Conservation (phyloP, 805 yeast species). For the Limtongia smithiae region DNA sequence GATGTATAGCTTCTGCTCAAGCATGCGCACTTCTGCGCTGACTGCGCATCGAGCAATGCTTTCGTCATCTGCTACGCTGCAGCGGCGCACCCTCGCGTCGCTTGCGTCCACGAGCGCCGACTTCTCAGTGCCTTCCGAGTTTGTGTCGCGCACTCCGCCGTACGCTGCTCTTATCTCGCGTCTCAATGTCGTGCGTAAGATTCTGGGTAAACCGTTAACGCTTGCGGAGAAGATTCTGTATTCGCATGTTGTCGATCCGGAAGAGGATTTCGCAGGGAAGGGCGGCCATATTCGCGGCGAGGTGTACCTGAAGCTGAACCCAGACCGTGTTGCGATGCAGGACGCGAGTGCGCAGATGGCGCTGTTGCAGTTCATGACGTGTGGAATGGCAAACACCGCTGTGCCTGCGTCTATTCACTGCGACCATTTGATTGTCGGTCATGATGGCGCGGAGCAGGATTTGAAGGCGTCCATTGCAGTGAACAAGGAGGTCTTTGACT, state of each 20-base stretch:
- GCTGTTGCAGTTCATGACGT: slow-evolving; percentile 91
- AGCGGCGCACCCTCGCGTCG: slow-evolving; percentile 13
- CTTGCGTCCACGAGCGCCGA: slow-evolving; percentile 5
- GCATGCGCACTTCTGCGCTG: too few species aligned
- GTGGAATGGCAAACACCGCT: slow-evolving; percentile 85
- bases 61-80: background rate
- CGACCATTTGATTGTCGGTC: slow-evolving; percentile 96
- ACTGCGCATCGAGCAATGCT: too few species aligned
- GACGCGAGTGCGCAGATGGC: slow-evolving; percentile 99
- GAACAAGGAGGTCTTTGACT: slow-evolving; percentile 92
- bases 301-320: slow-evolving; percentile 88
- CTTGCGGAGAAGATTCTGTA: slow-evolving; percentile 93
- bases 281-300: slow-evolving; percentile 57
- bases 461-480: slow-evolving; percentile 79
- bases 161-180: slow-evolving; percentile 43
- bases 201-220: slow-evolving; percentile 77
- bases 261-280: slow-evolving; percentile 42
- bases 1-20: too few species aligned
- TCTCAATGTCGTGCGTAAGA: slow-evolving; percentile 57
- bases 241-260: slow-evolving; percentile 94
- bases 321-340: slow-evolving; percentile 98
- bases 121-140: slow-evolving; percentile 54
- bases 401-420: slow-evolving; percentile 97
- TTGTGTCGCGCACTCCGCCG: slow-evolving; percentile 77
- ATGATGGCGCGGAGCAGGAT: slow-evolving; percentile 83